Evolutionary conservation across 2,329 filamentous ascomycete species (phyloP), one percentile per base, ranked within the genome.

Genomic region (Sporothrix dimorphospora): DNA sequence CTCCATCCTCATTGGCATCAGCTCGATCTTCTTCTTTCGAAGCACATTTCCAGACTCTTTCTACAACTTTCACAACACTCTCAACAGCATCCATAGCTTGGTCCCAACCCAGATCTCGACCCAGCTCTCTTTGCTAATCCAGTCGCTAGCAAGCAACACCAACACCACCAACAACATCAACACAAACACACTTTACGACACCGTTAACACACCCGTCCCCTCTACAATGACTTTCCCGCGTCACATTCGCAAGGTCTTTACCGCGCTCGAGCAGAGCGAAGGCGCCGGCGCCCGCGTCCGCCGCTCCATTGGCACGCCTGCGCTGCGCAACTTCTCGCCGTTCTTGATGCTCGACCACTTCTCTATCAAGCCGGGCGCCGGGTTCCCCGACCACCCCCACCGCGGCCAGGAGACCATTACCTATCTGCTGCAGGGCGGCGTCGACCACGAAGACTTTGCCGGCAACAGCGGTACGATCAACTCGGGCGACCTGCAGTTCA

Each of bases 321-420:
- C 92, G 76, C 86, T 98, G 27, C 90, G 91, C 78, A 94, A 97
- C 84, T 91, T 98, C 81, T 93, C 91, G 16, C 96, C 95, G 0
- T 98, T 98, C 83, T 86, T 98, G 59, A 97, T 98, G 94, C 92
- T 98, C 63, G 95, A 98, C 80, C 93, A 98, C 83, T 98, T 98
- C 84, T 88, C 86, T 71, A 89, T 96, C 77, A 88, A 89, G 70
- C 90, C 91, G 1, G 93, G 92, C 72, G 92, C 94, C 11, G 94
- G 94, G 0, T 98, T 98, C 80, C 94, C 94, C 0, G 94, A 98
- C 79, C 94, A 98, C 78, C 87, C 88, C n/a, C 87, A 90, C 79
- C 87, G 94, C 51, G 94, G 94, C 51, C 94, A 97, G 81, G 93
- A 97, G 76, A 88, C 88, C 19, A 96, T 97, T 79, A 97, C 94